Conservation (phyloP, 805 yeast species). For the Kluyveromyces lactis region DNA sequence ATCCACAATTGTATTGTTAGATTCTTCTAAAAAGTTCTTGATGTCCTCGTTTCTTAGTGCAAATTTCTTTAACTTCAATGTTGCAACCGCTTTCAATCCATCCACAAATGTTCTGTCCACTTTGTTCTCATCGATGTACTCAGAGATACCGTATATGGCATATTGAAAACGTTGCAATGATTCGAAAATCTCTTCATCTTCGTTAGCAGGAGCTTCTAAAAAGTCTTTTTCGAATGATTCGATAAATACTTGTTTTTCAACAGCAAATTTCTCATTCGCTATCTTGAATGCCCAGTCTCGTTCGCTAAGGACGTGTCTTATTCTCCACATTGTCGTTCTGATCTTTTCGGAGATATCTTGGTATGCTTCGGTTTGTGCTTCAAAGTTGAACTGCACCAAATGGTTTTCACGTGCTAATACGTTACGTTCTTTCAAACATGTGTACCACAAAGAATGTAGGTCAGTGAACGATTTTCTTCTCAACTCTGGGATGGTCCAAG, state of each 20-base stretch:
- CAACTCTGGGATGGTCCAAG: constrained; percentile 85
- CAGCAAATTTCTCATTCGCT: constrained; percentile 40
- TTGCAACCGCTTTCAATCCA: constrained; percentile 65
- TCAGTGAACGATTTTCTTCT: constrained; percentile 90
- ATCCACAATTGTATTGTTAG: constrained; percentile 23
- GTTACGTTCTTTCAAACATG: constrained; percentile 77
- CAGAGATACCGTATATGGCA: constrained; percentile 80
- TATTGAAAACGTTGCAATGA: constrained; percentile 70
- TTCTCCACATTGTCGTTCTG: constrained; percentile 62
- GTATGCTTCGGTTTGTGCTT: constrained; percentile 32
- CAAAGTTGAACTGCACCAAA: constrained; percentile 39
- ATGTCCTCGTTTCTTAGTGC: constrained; percentile 40
- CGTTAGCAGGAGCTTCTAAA: constrained; percentile 44
- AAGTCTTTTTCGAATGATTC: constrained; percentile 51
- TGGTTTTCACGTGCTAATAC: constrained; percentile 66
- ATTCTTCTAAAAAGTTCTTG: constrained; percentile 20
- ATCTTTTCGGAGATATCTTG: constrained; percentile 35
- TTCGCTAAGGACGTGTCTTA: constrained; percentile 81
- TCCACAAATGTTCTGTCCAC: constrained; percentile 52
- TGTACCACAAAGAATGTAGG: constrained; percentile 85
- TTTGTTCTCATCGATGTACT: constrained; percentile 46
- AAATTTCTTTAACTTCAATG: constrained; percentile 54
- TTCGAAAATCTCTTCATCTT: constrained; percentile 53
- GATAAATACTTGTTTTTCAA: constrained; percentile 39
- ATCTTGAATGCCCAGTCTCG: constrained; percentile 64